Conservation (phyloP, 2,329 filamentous ascomycete species). For the Aspergillus puulaauensis region DNA sequence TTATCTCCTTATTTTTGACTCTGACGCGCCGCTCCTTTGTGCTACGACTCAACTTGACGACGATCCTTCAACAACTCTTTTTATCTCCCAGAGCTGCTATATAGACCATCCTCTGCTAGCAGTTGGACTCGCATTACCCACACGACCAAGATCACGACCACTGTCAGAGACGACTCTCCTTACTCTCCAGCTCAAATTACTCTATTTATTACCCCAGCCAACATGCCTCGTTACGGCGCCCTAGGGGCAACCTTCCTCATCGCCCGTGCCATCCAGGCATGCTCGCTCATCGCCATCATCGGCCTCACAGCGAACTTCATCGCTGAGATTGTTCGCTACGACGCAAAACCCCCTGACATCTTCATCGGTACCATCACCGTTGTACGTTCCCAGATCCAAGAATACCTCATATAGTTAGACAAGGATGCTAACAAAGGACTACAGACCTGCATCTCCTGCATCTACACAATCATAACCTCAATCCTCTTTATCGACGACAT, state of each 20-base stretch:
- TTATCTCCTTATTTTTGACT: background rate
- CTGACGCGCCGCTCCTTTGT: background rate
- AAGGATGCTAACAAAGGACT: constrained; percentile 12
- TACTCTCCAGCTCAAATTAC: background rate
- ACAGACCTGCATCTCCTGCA: constrained; percentile 72
- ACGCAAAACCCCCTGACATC: constrained; percentile 67
- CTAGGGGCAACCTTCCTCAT: constrained; percentile 76
- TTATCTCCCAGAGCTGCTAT: background rate
- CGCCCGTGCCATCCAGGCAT: constrained; percentile 68
- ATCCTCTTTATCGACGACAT: constrained; percentile 78
- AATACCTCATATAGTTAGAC: background rate
- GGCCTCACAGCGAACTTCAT: constrained; percentile 83
- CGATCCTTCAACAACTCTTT: background rate
- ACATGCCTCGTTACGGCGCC: constrained; percentile 58
- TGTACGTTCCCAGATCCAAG: constrained; percentile 55
- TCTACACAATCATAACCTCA: constrained; percentile 77
- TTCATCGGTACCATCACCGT: constrained; percentile 77
- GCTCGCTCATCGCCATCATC: constrained; percentile 73
- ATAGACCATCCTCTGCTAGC: constrained; percentile 4
- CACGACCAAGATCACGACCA: background rate
- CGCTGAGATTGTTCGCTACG: constrained; percentile 66
- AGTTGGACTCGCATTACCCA: background rate
- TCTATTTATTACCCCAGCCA: constrained; percentile 4
- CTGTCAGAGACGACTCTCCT: background rate
- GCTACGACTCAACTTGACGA: background rate